phyloP scores from a whole-genome alignment of 164 flowering plant species.

The Aristolochia fimbriata region DNA sequence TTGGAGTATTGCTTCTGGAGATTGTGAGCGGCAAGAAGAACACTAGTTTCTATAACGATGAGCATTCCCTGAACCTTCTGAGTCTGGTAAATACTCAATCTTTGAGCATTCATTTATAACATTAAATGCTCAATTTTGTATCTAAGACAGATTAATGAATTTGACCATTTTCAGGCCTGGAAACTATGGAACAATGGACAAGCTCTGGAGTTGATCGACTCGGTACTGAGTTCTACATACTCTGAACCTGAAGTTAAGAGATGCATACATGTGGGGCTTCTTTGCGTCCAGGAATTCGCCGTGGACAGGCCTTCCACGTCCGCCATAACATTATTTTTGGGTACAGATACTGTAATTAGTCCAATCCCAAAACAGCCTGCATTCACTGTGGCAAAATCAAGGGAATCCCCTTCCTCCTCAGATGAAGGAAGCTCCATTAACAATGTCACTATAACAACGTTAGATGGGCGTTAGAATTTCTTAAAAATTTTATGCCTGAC shows the following conservation, averaged over 20 bases:
- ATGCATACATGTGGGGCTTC: conserved; percentile 1
- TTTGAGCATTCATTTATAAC: background rate
- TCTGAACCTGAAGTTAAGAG: background rate
- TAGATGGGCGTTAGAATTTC: no score
- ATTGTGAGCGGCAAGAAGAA: conserved; percentile 36
- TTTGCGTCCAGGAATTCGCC: background rate
- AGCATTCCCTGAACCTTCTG: conserved; percentile 3
- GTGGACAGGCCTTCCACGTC: background rate
- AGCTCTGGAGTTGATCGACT: background rate
- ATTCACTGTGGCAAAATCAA: background rate
- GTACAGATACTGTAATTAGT: background rate
- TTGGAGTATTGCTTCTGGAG: conserved; percentile 45
- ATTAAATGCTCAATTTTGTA: background rate
- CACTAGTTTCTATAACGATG: background rate
- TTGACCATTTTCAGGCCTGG: background rate
- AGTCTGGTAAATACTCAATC: conserved; percentile 3
- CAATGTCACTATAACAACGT: no score
- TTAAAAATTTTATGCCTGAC: no score
- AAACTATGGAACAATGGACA: background rate
- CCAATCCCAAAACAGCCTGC: background rate
- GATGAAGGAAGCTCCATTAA: no score
- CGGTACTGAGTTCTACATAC: background rate
- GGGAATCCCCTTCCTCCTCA: no score
- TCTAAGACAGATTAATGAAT: background rate
- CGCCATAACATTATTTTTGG: background rate